A percentile compares a stretch with the other conserved stretches of the same genome.
These are phyloP conservation scores for Saccharomyces uvarum DNA, from an alignment of 1,139 yeast genomes.

Conservation along the genomic window DNA sequence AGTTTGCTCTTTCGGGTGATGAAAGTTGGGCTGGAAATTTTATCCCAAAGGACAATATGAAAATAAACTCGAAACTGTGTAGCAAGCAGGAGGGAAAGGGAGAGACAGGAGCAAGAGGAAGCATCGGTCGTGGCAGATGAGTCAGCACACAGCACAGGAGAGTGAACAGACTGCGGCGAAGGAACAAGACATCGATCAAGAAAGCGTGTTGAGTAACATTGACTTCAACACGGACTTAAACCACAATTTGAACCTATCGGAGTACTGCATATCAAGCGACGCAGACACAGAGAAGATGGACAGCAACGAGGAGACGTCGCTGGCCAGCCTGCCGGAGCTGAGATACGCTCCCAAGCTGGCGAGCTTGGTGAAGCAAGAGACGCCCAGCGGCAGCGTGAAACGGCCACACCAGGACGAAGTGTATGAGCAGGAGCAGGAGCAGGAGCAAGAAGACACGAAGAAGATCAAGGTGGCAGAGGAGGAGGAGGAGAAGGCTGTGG, in stretches of 20 bases:
- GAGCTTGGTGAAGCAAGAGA: not conserved
- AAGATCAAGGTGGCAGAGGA: not conserved
- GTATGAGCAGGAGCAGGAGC: not conserved
- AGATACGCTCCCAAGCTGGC: not conserved
- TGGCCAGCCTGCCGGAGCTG: slow-evolving; percentile 1
- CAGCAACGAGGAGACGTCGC: slow-evolving; percentile 4
- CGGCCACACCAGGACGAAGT: not conserved
- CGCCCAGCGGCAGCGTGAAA: not conserved
- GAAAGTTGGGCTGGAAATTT: not conserved
- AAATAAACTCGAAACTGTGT: not conserved
- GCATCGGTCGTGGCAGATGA: not conserved
- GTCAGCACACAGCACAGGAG: not conserved
- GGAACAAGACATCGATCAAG: slow-evolving; percentile 21
- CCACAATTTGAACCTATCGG: slow-evolving; percentile 18
- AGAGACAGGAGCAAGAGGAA: not conserved
- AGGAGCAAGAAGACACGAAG: not conserved
- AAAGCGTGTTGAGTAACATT: slow-evolving; percentile 21
- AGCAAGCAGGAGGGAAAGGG: not conserved
- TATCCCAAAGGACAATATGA: not conserved
- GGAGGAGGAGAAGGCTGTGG: slow-evolving; percentile 1
- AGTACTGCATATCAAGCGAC: slow-evolving; percentile 28
- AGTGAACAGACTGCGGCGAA: not conserved
- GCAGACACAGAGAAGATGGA: slow-evolving; percentile 33
- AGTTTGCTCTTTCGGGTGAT: not conserved
- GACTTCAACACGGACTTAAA: slow-evolving; percentile 20